Percentiles rank a stretch among this genome's conserved stretches.
phyloP scores from a whole-genome alignment of 1,139 yeast genomes.

The Lodderomyces theae region DNA sequence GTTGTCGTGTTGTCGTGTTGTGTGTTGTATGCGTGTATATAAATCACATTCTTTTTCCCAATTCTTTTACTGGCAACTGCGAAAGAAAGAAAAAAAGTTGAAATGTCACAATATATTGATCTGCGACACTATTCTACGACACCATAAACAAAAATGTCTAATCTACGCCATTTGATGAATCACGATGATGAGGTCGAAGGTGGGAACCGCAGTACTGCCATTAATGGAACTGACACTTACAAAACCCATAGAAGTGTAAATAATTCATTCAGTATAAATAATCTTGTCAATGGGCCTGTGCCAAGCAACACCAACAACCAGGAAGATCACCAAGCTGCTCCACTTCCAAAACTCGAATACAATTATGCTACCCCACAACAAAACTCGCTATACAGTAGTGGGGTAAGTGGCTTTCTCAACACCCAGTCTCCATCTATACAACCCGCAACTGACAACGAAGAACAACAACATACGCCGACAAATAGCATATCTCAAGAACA shows the following conservation, averaged over 20 bases:
- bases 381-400: neutral
- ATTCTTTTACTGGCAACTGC: too few species aligned
- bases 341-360: slow-evolving; percentile 1
- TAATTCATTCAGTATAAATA: slow-evolving; percentile 3
- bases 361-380: slow-evolving; percentile 1
- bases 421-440: neutral
- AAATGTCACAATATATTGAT: neutral
- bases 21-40: too few species aligned
- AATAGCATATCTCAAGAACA: slow-evolving; percentile 24
- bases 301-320: neutral
- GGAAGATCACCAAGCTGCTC: neutral
- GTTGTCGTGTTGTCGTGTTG: neutral
- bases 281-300: slow-evolving; percentile 2
- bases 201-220: neutral
- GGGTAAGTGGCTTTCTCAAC: too few species aligned
- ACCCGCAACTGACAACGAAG: too few species aligned
- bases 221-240: neutral
- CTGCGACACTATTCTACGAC: neutral
- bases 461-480: slow-evolving; percentile 2
- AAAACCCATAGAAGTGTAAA: neutral
- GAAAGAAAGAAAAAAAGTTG: neutral
- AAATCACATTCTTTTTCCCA: too few species aligned
- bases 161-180: slow-evolving; percentile 16
- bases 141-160: slow-evolving; percentile 11
- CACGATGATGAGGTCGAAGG: slow-evolving; percentile 14